Conservation (phyloP, 129 eudicot genomes). For the Daucus carota region DH1_v3.0 NC_030385.2:30164001-30164500, state of each 20-base stretch:
- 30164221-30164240: conserved; percentile 47
- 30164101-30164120: conserved; percentile 63
- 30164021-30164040: conserved; percentile 33
- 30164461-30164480: conserved; percentile 73
- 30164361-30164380: conserved; percentile 50
- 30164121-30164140: conserved; percentile 79
- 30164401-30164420: conserved; percentile 81
- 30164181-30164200: conserved; percentile 60
- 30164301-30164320: conserved; percentile 57
- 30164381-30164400: conserved; percentile 57
- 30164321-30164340: conserved; percentile 56
- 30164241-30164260: conserved; percentile 41
- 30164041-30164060: conserved; percentile 68
- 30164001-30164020: conserved; percentile 43
- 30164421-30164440: conserved; percentile 95
- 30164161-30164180: conserved; percentile 38
- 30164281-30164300: conserved; percentile 42
- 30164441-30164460: conserved; percentile 69
- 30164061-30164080: conserved; percentile 68
- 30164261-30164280: conserved; percentile 61
- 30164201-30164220: conserved; percentile 80
- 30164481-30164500: conserved; percentile 83
- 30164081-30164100: conserved; percentile 42
- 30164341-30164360: conserved; percentile 58
- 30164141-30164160: conserved; percentile 47